Evolutionary conservation across 352 stramenopile species (phyloP).

Genomic region (Pythium utonaiense): DNA sequence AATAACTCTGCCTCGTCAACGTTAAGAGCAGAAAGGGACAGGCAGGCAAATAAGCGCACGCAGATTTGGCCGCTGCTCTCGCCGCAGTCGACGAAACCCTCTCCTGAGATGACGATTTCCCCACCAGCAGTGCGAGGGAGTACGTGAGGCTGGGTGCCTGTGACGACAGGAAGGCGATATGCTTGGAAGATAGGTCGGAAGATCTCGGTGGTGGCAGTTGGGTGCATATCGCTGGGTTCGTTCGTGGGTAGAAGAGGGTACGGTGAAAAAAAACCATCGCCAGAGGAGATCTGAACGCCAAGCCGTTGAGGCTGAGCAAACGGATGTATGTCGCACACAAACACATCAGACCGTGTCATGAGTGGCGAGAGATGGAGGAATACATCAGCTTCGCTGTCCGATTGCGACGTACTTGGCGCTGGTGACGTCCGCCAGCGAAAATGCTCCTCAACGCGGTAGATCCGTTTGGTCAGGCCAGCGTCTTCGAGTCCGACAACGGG

Average conservation of each 20-base stretch:
- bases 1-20: slow-evolving; percentile 5
- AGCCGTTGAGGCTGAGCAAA: slow-evolving; percentile 35
- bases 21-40: background rate
- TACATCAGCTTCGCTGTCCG: slow-evolving; percentile 42
- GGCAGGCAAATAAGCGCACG: slow-evolving; percentile 50
- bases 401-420: background rate
- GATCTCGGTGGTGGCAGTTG: background rate
- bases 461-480: slow-evolving; percentile 29
- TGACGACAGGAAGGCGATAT: slow-evolving; percentile 44
- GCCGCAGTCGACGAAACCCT: slow-evolving; percentile 39
- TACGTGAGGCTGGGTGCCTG: slow-evolving; percentile 38
- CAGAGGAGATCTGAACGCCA: slow-evolving; percentile 60
- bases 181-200: slow-evolving; percentile 32
- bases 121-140: slow-evolving; percentile 55
- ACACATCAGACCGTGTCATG: slow-evolving; percentile 40
- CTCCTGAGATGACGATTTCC: slow-evolving; percentile 41
- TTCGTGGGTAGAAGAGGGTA: slow-evolving; percentile 8
- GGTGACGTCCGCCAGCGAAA: slow-evolving; percentile 30
- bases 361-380: slow-evolving; percentile 59
- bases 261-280: slow-evolving; percentile 47
- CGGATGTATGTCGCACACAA: slow-evolving; percentile 30
- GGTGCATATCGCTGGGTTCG: background rate
- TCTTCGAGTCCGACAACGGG: slow-evolving; percentile 36
- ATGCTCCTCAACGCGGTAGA: slow-evolving; percentile 45
- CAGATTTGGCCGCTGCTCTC: slow-evolving; percentile 22